Conservation (phyloP, 1,139 yeast species). For the Yamadazyma sp. region DNA sequence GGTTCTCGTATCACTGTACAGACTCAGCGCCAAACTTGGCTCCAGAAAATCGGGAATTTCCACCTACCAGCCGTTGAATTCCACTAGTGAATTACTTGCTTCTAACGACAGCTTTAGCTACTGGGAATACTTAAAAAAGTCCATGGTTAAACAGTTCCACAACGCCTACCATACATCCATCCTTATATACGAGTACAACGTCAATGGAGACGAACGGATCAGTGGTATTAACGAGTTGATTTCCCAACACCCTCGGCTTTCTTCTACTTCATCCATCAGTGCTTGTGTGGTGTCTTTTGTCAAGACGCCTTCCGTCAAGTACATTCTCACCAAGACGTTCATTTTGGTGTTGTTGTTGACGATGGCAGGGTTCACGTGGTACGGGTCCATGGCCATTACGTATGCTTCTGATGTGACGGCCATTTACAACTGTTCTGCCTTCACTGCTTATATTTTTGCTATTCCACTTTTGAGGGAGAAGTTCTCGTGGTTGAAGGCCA, state of each 20-base stretch:
- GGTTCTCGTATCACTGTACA: constrained; percentile 42
- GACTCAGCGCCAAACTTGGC: constrained; percentile 17
- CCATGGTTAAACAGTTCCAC: constrained; percentile 49
- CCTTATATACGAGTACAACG: constrained; percentile 42
- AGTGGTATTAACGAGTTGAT: constrained; percentile 36
- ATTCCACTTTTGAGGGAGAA: constrained; percentile 69
- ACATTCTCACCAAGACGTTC: constrained; percentile 45
- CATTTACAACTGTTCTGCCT: constrained; percentile 86
- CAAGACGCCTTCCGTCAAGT: constrained; percentile 45
- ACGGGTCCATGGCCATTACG: constrained; percentile 76
- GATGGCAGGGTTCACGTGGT: constrained; percentile 84
- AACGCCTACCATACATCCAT: constrained; percentile 54
- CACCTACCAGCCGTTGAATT: constrained; percentile 31
- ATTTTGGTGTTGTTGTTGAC: constrained; percentile 60
- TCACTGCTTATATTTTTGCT: constrained; percentile 83
- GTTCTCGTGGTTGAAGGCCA: constrained; percentile 62
- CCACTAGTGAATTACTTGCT: constrained; percentile 27
- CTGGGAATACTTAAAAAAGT: constrained; percentile 38
- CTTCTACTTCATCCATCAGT: constrained; percentile 38
- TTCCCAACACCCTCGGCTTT: constrained; percentile 41
- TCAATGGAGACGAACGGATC: constrained; percentile 34
- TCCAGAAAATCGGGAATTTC: constrained; percentile 5
- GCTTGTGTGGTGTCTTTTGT: constrained; percentile 38
- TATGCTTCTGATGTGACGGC: constrained; percentile 89
- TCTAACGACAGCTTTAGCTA: constrained; percentile 18